These are phyloP conservation scores for Wallacemonas sp. DNA, from an alignment of 208 protist genomes.

Conservation along the genomic window DNA sequence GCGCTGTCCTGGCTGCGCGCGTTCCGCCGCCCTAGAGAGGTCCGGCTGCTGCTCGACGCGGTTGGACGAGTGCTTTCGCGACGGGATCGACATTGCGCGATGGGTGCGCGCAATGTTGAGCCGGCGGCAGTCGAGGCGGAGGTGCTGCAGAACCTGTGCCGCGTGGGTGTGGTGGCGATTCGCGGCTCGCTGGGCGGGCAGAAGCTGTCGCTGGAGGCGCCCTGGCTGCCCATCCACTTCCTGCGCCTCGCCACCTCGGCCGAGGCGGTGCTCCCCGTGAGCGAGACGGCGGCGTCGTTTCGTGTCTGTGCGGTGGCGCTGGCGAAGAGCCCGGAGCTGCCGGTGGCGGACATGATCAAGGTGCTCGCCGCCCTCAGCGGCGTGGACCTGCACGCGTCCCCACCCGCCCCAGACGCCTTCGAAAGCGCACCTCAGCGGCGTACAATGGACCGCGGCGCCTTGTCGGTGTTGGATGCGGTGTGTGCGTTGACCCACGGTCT, in stretches of 20 bases:
- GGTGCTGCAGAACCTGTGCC: not conserved
- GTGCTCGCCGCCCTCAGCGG: slow-evolving; percentile 2
- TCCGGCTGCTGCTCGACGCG: not conserved
- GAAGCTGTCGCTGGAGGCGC: not conserved
- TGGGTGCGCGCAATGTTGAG: not conserved
- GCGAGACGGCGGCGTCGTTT: not conserved
- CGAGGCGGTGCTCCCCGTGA: not conserved
- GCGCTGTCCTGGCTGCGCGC: not conserved
- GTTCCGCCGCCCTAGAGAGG: not conserved
- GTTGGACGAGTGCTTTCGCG: too few relatives aligned
- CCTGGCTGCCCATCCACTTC: slow-evolving; percentile 3
- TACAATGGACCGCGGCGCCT: slow-evolving; percentile 1
- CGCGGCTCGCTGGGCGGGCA: not conserved
- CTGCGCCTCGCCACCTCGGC: not conserved
- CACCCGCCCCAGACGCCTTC: not conserved
- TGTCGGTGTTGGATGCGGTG: not conserved
- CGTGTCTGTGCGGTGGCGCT: slow-evolving; percentile 2
- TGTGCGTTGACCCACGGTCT: not conserved
- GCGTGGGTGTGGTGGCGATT: not conserved
- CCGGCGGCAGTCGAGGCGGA: not conserved
- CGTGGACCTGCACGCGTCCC: not conserved
- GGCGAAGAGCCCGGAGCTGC: not conserved
- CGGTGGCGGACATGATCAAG: slow-evolving; percentile 12
- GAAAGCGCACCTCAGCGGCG: not conserved
- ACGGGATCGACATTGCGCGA: too few relatives aligned